phyloP scores from a whole-genome alignment of 371 early-diverging fungal genomes.

The Syncephalastrum monosporum region DNA sequence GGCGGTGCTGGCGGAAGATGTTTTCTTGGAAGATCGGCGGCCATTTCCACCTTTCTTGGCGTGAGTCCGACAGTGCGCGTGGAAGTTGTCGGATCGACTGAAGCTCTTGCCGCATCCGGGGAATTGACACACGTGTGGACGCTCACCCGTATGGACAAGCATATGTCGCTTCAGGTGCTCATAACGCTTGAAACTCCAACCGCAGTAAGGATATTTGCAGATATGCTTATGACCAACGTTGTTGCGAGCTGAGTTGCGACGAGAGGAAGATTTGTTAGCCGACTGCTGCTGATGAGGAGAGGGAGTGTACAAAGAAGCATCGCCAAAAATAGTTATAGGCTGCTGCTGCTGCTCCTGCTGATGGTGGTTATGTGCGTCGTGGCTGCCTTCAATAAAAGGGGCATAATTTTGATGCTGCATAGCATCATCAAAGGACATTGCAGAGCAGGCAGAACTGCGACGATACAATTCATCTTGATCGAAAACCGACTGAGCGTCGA shows the following conservation, averaged over 20 bases:
- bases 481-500: conserved; percentile 3
- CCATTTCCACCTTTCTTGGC: conserved; percentile 15
- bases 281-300: conserved; percentile 3
- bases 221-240: conserved; percentile 27
- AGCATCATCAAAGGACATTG: conserved; percentile 11
- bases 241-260: conserved; percentile 3
- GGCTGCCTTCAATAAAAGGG: not conserved
- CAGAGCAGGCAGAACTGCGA: conserved; percentile 9
- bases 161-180: conserved; percentile 80
- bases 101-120: conserved; percentile 62
- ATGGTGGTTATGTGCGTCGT: conserved; percentile 6
- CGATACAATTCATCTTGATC: conserved; percentile 13
- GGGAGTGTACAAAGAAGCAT: conserved; percentile 3
- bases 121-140: conserved; percentile 57
- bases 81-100: conserved; percentile 67
- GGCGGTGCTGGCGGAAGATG: too few species aligned
- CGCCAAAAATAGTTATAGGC: conserved; percentile 1
- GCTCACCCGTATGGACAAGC: conserved; percentile 58
- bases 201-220: conserved; percentile 46
- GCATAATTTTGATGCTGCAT: not conserved
- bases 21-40: not conserved
- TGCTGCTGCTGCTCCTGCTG: conserved; percentile 1
- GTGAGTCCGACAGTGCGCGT: conserved; percentile 48
- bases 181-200: conserved; percentile 64
- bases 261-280: not conserved